These are phyloP conservation scores for Heritiera littoralis DNA, from an alignment of 345 rosid genomes.

Conservation along the genomic window DNA sequence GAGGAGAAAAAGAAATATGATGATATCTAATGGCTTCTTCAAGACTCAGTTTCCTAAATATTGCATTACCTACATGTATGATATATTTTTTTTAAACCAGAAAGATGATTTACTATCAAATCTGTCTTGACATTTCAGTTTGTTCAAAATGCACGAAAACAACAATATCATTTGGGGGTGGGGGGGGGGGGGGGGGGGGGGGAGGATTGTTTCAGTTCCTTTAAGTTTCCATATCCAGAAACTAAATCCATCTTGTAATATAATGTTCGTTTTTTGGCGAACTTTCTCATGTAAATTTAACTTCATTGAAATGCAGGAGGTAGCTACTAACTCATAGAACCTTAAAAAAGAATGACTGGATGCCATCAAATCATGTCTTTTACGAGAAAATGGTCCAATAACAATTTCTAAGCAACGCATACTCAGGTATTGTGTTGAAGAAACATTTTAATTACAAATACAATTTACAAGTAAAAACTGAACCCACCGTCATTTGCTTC, in stretches of 20 bases:
- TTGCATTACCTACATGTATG: not conserved
- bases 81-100: not conserved
- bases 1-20: not conserved
- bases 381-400: too few species aligned
- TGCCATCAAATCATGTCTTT: too few species aligned
- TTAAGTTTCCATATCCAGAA: not conserved
- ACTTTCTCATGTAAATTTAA: not conserved
- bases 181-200: too few species aligned
- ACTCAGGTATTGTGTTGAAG: too few species aligned
- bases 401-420: too few species aligned
- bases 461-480: not conserved
- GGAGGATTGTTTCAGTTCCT: too few species aligned
- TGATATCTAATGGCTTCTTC: slow-evolving; percentile 4
- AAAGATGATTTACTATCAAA: not conserved
- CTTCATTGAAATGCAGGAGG: not conserved
- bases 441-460: too few species aligned
- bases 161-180: not conserved
- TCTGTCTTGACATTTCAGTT: not conserved
- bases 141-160: not conserved
- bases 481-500: not conserved
- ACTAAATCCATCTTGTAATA: not conserved
- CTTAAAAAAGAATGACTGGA: too few species aligned
- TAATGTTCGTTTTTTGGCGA: not conserved
- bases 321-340: not conserved
- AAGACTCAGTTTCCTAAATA: not conserved